Conservation (phyloP, 1,139 yeast genomes). For the Schizosaccharomyces versatilis region DNA sequence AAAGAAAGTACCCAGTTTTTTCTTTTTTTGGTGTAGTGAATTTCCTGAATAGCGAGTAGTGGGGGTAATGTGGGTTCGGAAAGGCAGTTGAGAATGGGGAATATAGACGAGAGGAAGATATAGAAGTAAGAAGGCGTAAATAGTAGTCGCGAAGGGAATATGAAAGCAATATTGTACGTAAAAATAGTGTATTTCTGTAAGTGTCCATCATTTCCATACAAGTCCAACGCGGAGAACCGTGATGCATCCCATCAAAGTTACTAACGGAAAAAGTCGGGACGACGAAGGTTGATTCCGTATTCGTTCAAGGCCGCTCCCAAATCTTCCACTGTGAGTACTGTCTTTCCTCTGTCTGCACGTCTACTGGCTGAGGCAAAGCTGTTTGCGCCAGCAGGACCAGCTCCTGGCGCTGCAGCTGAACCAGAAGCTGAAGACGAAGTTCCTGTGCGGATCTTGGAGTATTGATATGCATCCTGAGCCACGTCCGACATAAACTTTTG, state of each 20-base stretch:
- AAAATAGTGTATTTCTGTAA: no score
- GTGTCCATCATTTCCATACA: no score
- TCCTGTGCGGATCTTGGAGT: constrained; percentile 62
- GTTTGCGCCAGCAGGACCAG: constrained; percentile 12
- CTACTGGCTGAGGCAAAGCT: constrained; percentile 11
- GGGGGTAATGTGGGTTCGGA: no score
- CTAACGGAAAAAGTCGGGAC: constrained; percentile 80
- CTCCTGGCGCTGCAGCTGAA: constrained; percentile 11
- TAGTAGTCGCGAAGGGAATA: no score
- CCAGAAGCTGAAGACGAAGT: constrained; percentile 9
- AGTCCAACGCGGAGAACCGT: no score
- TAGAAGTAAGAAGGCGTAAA: no score
- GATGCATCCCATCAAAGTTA: neutral
- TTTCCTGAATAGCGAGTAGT: no score
- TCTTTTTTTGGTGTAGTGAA: no score
- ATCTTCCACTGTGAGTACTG: constrained; percentile 72
- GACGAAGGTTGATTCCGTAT: constrained; percentile 70
- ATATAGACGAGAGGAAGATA: no score
- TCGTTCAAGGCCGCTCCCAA: constrained; percentile 71
- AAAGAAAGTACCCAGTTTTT: neutral
- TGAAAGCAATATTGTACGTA: no score
- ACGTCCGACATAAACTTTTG: constrained; percentile 87
- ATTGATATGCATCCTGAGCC: constrained; percentile 92
- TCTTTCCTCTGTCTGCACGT: constrained; percentile 38
- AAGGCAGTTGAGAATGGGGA: no score